A percentile compares a stretch with the other conserved stretches of the same genome.
Evolutionary conservation across 495 filamentous ascomycete species (phyloP).

Genomic region (Aspergillus coremiiformis): DNA sequence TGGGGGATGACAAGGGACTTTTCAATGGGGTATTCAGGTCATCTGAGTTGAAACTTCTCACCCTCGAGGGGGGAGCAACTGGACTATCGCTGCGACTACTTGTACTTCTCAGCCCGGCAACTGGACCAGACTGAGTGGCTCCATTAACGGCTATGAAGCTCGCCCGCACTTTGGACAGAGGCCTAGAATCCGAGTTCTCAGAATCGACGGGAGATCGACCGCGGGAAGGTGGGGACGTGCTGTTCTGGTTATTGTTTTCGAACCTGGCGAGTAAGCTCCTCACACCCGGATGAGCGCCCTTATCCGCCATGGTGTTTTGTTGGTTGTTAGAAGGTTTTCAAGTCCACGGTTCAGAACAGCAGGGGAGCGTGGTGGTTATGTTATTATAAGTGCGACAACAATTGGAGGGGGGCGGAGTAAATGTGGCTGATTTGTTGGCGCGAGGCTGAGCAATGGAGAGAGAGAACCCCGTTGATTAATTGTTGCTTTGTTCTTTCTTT

Average conservation of each 20-base stretch:
- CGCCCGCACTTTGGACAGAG: slow-evolving; percentile 70
- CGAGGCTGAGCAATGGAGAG: background rate
- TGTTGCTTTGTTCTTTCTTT: too few relatives aligned
- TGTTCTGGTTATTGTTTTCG: slow-evolving; percentile 58
- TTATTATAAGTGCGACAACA: background rate
- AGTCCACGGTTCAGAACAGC: background rate
- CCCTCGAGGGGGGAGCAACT: slow-evolving; percentile 23
- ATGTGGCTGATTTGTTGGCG: background rate
- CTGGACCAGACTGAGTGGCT: slow-evolving; percentile 25
- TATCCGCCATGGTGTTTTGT: slow-evolving; percentile 39
- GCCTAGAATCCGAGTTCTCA: slow-evolving; percentile 45
- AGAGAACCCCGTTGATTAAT: too few relatives aligned
- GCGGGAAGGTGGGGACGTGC: slow-evolving; percentile 57
- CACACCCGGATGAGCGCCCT: slow-evolving; percentile 47
- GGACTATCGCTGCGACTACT: slow-evolving; percentile 29
- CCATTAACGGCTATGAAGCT: slow-evolving; percentile 75
- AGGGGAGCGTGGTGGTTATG: too few relatives aligned
- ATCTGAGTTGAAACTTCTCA: slow-evolving; percentile 29
- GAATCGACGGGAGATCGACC: slow-evolving; percentile 61
- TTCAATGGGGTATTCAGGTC: slow-evolving; percentile 26
- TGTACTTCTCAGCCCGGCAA: slow-evolving; percentile 31
- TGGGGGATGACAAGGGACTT: slow-evolving; percentile 24
- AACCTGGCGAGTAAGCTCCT: slow-evolving; percentile 82
- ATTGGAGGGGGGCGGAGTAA: background rate
- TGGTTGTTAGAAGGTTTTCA: background rate